phyloP scores from a whole-genome alignment of 192 early-diverging fungal species.

The Hyaloraphidium curvatum region DNA sequence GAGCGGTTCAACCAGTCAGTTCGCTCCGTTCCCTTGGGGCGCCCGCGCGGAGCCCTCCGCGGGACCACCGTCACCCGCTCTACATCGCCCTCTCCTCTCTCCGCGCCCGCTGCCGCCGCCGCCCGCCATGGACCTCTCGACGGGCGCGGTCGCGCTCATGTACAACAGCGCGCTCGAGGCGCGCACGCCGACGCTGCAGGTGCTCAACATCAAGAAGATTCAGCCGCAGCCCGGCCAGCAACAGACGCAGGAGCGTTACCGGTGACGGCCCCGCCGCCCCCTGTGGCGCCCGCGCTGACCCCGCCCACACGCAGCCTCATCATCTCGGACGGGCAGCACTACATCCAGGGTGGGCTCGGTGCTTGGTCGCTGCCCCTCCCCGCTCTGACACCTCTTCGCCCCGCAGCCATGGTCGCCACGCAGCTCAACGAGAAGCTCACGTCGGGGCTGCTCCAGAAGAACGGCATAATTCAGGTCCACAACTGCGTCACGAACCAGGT shows the following conservation, averaged over 20 bases:
- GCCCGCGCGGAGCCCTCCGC: no score
- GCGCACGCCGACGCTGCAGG: no score
- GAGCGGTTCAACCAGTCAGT: no score
- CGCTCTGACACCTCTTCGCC: neutral
- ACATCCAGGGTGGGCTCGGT: conserved; percentile 39
- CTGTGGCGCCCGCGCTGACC: neutral
- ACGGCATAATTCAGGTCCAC: conserved; percentile 26
- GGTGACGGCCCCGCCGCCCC: neutral
- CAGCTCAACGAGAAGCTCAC: conserved; percentile 26
- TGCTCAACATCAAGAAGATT: conserved; percentile 27
- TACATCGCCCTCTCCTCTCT: no score
- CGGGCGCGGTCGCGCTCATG: no score
- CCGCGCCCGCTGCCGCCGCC: no score
- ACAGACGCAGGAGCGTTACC: conserved; percentile 3
- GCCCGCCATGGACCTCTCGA: no score
- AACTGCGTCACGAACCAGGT: conserved; percentile 27
- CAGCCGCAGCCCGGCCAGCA: neutral
- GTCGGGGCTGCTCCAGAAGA: conserved; percentile 20
- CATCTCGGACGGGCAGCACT: conserved; percentile 40
- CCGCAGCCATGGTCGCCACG: conserved; percentile 40
- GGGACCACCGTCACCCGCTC: no score
- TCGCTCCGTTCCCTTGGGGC: no score
- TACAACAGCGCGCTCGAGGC: no score
- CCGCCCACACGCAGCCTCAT: conserved; percentile 21
- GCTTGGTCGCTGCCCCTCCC: neutral